These are phyloP conservation scores for Macaranga tanarius DNA, from an alignment of 441 rosid genomes.

Conservation along the genomic window DNA sequence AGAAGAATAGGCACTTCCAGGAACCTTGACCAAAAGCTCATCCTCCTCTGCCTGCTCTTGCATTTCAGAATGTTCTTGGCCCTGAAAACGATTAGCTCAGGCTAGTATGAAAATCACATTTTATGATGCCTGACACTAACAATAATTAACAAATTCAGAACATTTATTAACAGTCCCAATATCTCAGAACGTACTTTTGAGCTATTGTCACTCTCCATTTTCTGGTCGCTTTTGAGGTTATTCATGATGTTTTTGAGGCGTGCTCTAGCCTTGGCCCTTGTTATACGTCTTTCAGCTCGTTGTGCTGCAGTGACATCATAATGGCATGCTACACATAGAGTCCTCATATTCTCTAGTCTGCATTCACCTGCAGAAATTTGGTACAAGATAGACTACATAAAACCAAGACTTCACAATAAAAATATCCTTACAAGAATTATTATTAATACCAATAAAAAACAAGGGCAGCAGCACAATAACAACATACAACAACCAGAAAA, in stretches of 20 bases:
- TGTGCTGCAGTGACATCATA: slow-evolving; percentile 80
- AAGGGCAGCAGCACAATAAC: not conserved
- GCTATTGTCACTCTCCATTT: slow-evolving; percentile 22
- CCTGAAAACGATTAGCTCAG: slow-evolving; percentile 33
- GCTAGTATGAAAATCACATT: not conserved
- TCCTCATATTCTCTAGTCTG: slow-evolving; percentile 92
- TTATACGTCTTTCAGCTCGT: slow-evolving; percentile 56
- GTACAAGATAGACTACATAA: slow-evolving; percentile 10
- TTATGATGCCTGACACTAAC: not conserved
- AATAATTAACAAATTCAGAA: not conserved
- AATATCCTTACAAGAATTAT: not conserved
- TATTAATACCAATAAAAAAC: not conserved
- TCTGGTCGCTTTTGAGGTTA: slow-evolving; percentile 37
- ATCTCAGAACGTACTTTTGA: slow-evolving; percentile 41
- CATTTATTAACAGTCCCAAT: not conserved
- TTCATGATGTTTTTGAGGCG: slow-evolving; percentile 56
- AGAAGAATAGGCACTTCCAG: slow-evolving; percentile 80
- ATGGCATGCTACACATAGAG: slow-evolving; percentile 94
- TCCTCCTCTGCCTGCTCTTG: slow-evolving; percentile 41
- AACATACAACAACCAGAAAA: not conserved
- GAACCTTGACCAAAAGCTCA: slow-evolving; percentile 74
- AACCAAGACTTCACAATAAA: slow-evolving; percentile 6
- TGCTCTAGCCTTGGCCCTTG: slow-evolving; percentile 59
- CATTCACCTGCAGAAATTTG: slow-evolving; percentile 68
- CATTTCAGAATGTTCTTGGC: slow-evolving; percentile 28